These are phyloP conservation scores for Oryza glaberrima DNA, from an alignment of 176 grass and related monocot species.

Conservation along the genomic window DNA sequence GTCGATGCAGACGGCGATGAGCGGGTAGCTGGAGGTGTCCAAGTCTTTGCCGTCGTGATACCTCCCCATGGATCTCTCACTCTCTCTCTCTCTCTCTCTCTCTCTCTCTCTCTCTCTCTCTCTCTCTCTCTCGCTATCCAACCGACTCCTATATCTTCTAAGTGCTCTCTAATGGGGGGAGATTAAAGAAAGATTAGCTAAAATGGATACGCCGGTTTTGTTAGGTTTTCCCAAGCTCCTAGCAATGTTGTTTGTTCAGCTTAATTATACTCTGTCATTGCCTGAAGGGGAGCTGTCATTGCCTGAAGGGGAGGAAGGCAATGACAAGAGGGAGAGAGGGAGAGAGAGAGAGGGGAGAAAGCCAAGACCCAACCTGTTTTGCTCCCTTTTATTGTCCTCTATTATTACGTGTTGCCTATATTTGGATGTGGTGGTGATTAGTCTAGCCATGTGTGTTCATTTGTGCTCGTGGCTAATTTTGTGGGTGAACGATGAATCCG, in stretches of 20 bases:
- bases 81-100: no score
- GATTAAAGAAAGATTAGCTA: no score
- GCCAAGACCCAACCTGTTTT: background rate
- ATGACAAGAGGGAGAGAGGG: background rate
- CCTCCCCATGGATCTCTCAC: conserved; percentile 52
- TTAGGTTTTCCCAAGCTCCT: background rate
- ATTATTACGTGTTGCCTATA: conserved; percentile 39
- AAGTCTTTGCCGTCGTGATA: conserved; percentile 31
- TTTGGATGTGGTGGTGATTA: conserved; percentile 14
- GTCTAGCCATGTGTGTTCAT: background rate
- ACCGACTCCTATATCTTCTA: no score
- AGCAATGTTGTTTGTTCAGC: background rate
- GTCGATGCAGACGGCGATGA: conserved; percentile 85
- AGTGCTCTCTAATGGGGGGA: no score
- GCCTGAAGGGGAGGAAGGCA: background rate
- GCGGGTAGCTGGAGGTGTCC: conserved; percentile 33
- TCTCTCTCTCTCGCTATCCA: background rate
- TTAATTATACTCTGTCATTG: background rate
- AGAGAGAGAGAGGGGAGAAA: background rate
- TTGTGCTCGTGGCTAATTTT: background rate
- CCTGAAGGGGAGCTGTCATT: background rate
- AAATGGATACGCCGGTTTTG: background rate
- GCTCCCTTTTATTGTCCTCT: background rate
- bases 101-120: no score
- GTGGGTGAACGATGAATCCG: conserved; percentile 11